These are phyloP conservation scores for Andalucia godoyi DNA, from an alignment of 78 protist species.

Conservation along the genomic window DNA sequence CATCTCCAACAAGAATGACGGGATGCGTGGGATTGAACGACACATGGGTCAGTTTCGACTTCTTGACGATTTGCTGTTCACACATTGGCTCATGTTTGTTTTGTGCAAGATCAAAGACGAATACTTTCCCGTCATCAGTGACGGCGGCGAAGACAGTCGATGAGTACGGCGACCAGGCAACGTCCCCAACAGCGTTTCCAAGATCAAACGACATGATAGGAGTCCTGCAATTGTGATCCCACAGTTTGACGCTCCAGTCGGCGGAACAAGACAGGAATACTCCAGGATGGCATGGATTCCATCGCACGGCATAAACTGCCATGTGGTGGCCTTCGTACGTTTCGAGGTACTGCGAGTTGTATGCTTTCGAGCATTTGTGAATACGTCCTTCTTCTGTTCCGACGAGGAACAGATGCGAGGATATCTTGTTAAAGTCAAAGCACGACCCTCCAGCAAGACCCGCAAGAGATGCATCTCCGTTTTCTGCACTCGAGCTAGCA, in stretches of 20 bases:
- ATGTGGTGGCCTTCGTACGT: conserved; percentile 50
- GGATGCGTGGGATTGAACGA: conserved; percentile 44
- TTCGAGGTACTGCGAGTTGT: conserved; percentile 43
- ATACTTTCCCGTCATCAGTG: conserved; percentile 51
- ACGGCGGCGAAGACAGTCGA: conserved; percentile 64
- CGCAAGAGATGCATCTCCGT: conserved; percentile 17
- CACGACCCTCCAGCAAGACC: conserved; percentile 55
- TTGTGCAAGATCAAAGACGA: conserved; percentile 1
- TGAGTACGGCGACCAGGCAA: conserved; percentile 73
- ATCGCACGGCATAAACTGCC: conserved; percentile 55
- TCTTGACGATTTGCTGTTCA: conserved; percentile 43
- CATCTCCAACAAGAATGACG: conserved; percentile 68
- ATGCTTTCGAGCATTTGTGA: conserved; percentile 64
- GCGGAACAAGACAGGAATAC: conserved; percentile 52
- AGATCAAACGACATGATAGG: conserved; percentile 51
- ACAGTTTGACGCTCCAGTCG: conserved; percentile 77
- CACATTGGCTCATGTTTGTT: conserved; percentile 62
- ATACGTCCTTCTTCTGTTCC: conserved; percentile 73
- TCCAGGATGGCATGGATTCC: conserved; percentile 59
- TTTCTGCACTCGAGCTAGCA: neutral
- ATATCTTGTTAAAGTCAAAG: conserved; percentile 35
- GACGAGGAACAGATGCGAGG: conserved; percentile 51
- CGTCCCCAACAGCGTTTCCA: conserved; percentile 45
- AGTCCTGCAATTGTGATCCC: conserved; percentile 23
- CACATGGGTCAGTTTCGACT: conserved; percentile 59